Base-by-base conservation (phyloP, 169 alveolate species). In the Plasmodium ovale region DNA sequence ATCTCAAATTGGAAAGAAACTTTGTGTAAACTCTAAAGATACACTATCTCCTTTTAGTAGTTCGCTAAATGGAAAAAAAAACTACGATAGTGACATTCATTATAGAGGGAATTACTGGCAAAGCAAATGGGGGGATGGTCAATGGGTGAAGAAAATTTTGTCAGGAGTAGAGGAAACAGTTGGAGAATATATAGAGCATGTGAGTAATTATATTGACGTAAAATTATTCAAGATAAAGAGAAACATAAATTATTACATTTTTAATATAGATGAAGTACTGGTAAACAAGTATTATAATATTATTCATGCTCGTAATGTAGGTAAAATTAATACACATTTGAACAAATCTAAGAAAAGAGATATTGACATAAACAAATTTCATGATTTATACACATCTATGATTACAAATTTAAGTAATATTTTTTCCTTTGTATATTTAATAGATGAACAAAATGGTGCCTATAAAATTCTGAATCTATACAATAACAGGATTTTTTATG, bases 301-400 rank as follows among this genome's bases (percentile, higher is more conserved):
- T 33, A 54, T 79, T 7, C 82, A 79, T 29, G 12, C 62, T 49
- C 62, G 47, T n/a, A 79, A 79, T 65, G 29, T 79, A 68, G 49
- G 51, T 49, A 49, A 68, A 56, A 64, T 79, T 27, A 31, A 64
- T 3, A 39, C 31, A 0, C 82, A 79, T 42, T 64, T 79, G 29
- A 65, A 37, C 14, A 27, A 79, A 0, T 64, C 56, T 27, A 47
- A 29, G 51, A 71, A 79, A 37, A 79, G 33, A 54, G 69, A 49
- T 33, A 53, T 64, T 3, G 70, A 79, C 39, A 7, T 79, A 54
- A 29, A 39, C n/a, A 49, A 68, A 21, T 79, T 33, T 56, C 35
- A 79, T 0, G 82, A 79, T 23, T 49, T 79, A 5, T 79, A 79
- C n/a, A 21, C 35, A 9, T 64, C 44, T 49, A 79, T 79, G 72